Evolutionary conservation across 225 moss, liverwort and hornwort species (phyloP), one percentile per base, ranked within the genome.

Genomic region (Lunularia cruciata): DNA sequence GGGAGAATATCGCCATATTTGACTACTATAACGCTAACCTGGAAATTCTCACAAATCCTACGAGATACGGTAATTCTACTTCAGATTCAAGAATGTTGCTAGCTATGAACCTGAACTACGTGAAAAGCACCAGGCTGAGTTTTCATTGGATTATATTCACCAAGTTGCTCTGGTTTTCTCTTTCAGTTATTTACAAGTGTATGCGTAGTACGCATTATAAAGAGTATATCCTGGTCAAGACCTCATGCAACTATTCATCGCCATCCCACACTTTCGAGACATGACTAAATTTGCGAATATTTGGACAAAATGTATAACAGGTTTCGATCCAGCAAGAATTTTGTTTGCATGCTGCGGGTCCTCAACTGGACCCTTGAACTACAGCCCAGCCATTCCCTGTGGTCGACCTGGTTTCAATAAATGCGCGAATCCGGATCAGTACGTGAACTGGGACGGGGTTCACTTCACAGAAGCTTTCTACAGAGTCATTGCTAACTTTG

Each of bases 401-500:
- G 78, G 78, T 31, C 13, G 8, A 0, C 13, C 15, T 0, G 81
- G 81, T 11, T 64, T 73, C 13, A 73, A 39, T 42, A 49, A 26
- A 9, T 81, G 81, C 46, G 42, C 65, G 16, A 63, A 81, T 52
- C 81, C 81, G 11, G 51, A 69, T 3, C 47, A 76, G 40, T 66
- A 69, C 4, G 73, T 77, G 0, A 73, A 34, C 8, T 92, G 92
- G 90, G 90, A 92, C 18, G 88, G 88, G 1, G 36, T 75, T 2
- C 90, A 92, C 54, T 70, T 69, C 71, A 92, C 92, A 0, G 76
- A 92, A 63, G 84, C 81, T 0, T 83, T 84, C 30, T 77, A 85
- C 75, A 77, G 88, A 23, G 47, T 57, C 8, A 73, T 83, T 3
- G 72, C 79, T 1, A 19, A 6, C 6, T 86, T 84, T 67, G 84